These are phyloP conservation scores for Lagenaria siceraria DNA, from an alignment of 306 rosid species.

Conservation along the genomic window DNA sequence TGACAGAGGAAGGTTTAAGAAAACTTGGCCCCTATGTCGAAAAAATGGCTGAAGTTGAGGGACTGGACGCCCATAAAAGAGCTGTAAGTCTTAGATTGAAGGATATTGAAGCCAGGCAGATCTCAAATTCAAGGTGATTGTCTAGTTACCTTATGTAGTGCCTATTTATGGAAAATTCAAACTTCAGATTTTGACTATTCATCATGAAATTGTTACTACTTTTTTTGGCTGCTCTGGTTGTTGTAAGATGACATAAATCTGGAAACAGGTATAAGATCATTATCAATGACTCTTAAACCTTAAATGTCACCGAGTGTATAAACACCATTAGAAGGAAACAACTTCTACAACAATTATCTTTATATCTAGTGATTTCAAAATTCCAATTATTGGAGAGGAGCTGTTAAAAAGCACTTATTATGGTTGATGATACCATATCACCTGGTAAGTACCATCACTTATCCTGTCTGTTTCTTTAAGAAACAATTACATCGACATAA, in stretches of 20 bases:
- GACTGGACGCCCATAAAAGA: constrained; percentile 86
- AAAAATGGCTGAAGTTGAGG: constrained; percentile 92
- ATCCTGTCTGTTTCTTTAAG: background rate
- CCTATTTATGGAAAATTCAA: background rate
- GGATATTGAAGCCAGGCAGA: constrained; percentile 71
- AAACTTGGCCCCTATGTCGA: constrained; percentile 82
- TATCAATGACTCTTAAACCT: background rate
- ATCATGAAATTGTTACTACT: background rate
- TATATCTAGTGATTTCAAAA: background rate
- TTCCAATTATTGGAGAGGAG: background rate
- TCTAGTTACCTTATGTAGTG: background rate
- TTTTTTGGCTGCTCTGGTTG: constrained; percentile 2
- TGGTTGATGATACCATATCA: background rate
- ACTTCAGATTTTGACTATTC: background rate
- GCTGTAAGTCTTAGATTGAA: constrained; percentile 87
- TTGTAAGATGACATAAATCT: background rate
- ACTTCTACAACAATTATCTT: background rate
- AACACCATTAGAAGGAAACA: background rate
- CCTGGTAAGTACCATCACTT: background rate
- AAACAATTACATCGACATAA: background rate
- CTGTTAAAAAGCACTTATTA: background rate
- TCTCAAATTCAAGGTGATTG: constrained; percentile 33
- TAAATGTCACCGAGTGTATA: background rate
- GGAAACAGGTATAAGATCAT: background rate
- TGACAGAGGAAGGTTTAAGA: constrained; percentile 82